Percentiles rank a stretch among this genome's conserved stretches.
Evolutionary conservation across 768 basidiomycete species (phyloP).

Genomic region (Hemileccinum impolitum): DNA sequence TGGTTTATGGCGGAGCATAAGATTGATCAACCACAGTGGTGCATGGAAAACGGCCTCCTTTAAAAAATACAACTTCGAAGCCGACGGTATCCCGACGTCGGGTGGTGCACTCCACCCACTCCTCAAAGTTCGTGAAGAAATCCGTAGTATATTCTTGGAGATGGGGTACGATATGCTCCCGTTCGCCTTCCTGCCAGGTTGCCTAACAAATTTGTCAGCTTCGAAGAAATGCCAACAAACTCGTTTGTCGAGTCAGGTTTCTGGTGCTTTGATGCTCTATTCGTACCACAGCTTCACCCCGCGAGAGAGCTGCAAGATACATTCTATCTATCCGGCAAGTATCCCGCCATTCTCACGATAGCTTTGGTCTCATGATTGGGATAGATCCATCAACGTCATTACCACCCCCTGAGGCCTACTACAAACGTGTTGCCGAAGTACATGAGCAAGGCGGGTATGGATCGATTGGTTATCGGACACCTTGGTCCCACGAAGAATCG

Average conservation of each 20-base stretch:
- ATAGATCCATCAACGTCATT: constrained; percentile 78
- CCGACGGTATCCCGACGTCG: constrained; percentile 83
- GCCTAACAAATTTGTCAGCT: constrained; percentile 47
- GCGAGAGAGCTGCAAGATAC: constrained; percentile 98
- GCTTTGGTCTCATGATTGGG: constrained; percentile 3
- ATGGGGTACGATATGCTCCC: constrained; percentile 73
- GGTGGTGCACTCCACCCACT: constrained; percentile 95
- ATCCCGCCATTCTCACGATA: not conserved
- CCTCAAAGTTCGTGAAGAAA: constrained; percentile 96
- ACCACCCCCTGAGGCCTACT: constrained; percentile 77
- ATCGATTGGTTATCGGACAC: constrained; percentile 95
- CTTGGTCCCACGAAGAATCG: constrained; percentile 92
- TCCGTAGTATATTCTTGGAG: constrained; percentile 96
- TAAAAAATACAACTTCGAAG: constrained; percentile 99
- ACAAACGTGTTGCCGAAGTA: constrained; percentile 75
- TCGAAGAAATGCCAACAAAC: constrained; percentile 97
- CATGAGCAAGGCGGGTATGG: constrained; percentile 89
- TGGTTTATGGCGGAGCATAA: not conserved
- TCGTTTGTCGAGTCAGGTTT: constrained; percentile 97
- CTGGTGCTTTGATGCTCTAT: constrained; percentile 99
- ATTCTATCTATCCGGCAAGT: constrained; percentile 89
- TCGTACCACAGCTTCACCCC: constrained; percentile 98
- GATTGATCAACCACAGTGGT: constrained; percentile 51
- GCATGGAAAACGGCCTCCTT: constrained; percentile 90
- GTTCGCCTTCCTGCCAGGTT: not conserved